These are phyloP conservation scores for Chaetomium globosum DNA, from an alignment of 2,329 filamentous ascomycete species.

Conservation along the genomic window DNA sequence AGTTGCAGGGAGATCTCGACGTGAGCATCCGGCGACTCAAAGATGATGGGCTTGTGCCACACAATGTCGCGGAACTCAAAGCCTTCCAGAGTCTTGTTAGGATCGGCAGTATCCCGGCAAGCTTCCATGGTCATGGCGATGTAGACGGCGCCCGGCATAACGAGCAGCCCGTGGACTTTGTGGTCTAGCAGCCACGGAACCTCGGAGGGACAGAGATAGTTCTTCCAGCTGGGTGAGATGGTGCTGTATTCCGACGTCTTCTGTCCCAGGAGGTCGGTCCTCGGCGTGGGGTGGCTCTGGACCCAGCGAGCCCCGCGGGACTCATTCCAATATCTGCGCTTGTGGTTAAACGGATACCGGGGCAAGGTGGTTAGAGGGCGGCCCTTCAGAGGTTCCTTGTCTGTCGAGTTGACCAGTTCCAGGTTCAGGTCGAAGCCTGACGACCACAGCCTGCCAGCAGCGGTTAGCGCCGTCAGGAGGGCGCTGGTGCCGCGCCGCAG, in stretches of 20 bases:
- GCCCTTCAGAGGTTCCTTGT: neutral
- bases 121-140: neutral
- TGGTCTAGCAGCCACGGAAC: neutral
- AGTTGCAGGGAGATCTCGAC: neutral
- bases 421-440: neutral
- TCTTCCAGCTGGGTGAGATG: neutral
- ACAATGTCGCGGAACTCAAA: neutral
- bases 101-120: neutral
- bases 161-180: neutral
- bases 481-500: neutral
- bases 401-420: neutral
- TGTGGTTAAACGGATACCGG: neutral
- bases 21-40: neutral
- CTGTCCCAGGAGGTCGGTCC: neutral
- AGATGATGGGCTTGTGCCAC: neutral
- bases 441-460: neutral
- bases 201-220: neutral
- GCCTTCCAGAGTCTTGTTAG: neutral
- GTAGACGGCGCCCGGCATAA: neutral
- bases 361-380: neutral
- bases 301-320: neutral
- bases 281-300: neutral
- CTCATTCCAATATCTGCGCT: neutral
- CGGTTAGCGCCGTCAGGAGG: neutral
- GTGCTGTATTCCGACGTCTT: neutral